Evolutionary conservation across 2,329 filamentous ascomycete genomes (phyloP).

Genomic region (Fusarium sarcochroum): DNA sequence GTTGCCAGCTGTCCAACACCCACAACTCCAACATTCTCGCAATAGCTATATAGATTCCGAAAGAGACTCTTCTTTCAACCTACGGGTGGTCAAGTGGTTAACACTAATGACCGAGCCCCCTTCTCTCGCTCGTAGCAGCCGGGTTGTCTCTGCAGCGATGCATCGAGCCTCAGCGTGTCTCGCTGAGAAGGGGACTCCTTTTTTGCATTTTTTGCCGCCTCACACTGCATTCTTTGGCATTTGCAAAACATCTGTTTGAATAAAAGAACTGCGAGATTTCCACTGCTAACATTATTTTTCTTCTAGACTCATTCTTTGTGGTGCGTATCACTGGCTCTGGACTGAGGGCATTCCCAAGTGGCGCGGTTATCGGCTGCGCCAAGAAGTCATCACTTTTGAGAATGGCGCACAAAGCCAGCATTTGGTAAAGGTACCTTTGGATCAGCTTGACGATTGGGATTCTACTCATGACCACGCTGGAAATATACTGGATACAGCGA

Average conservation of each 20-base stretch:
- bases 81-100: neutral
- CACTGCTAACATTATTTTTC: neutral
- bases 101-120: neutral
- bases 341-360: constrained; percentile 67
- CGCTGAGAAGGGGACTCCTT: neutral
- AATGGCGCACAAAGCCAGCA: neutral
- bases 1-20: neutral
- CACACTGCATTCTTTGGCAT: neutral
- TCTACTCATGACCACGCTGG: neutral
- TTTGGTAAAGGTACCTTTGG: neutral
- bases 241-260: neutral
- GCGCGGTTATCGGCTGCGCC: constrained; percentile 63
- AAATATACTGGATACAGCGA: neutral
- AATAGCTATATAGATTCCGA: neutral
- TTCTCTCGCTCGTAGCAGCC: neutral
- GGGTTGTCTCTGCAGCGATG: neutral
- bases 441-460: neutral
- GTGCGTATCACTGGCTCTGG: constrained; percentile 71
- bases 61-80: neutral
- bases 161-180: neutral
- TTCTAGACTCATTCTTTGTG: constrained; percentile 57
- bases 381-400: neutral
- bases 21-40: neutral
- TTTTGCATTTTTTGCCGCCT: neutral
- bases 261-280: neutral